Evolutionary conservation across 352 stramenopile species (phyloP).

Genomic region (Stramenopiles sp.): DNA sequence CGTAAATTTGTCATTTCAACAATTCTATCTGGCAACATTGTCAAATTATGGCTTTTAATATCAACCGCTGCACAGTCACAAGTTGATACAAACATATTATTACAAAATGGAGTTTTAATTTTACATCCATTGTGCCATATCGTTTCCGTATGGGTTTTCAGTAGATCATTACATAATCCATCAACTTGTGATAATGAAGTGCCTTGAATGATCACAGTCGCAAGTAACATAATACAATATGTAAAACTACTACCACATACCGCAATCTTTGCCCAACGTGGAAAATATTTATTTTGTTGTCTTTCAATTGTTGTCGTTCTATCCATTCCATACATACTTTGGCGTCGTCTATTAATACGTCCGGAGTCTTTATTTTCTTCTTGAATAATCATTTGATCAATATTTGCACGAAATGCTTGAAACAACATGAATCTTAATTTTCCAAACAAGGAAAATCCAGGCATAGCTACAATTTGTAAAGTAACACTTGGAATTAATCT

Average conservation of each 20-base stretch:
- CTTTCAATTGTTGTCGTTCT: not conserved
- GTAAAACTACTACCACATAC: not conserved
- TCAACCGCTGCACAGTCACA: not conserved
- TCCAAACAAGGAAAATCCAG: not conserved
- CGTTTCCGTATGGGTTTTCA: not conserved
- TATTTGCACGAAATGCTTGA: not conserved
- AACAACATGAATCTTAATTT: not conserved
- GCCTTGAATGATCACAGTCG: not conserved
- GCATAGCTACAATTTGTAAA: not conserved
- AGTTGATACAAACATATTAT: not conserved
- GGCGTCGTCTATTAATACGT: not conserved
- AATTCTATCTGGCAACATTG: not conserved
- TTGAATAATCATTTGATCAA: not conserved
- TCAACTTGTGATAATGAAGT: not conserved
- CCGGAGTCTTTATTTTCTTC: not conserved
- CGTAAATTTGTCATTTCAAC: not conserved
- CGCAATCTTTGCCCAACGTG: not conserved
- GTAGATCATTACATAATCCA: not conserved
- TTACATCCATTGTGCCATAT: not conserved
- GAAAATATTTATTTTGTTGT: slow-evolving; percentile 1
- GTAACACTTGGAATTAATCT: not conserved
- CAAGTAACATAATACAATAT: not conserved
- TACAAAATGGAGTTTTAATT: not conserved
- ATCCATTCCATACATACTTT: not conserved
- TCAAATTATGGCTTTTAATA: not conserved